Base-by-base conservation (phyloP, 2,329 filamentous ascomycete genomes). In the Pseudocercospora vitis region DNA sequence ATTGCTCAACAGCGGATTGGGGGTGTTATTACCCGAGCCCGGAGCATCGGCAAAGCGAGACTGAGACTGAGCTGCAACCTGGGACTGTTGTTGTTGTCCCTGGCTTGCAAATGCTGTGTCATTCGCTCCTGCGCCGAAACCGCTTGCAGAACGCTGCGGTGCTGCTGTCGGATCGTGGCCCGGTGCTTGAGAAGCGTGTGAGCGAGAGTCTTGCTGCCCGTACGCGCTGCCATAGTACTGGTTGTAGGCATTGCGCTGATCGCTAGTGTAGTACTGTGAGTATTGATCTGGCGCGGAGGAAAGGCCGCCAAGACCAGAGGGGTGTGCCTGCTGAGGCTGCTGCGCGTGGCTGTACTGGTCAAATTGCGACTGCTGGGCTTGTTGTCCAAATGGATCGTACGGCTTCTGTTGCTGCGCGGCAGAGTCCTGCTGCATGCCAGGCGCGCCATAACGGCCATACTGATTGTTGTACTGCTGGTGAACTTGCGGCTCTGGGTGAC, bases 1-100 rank as follows among this genome's bases (percentile, higher is more conserved):
- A 48, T 73, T 76, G 55, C 79, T 79, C 55, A 82, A 71, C 33
- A 86, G 80, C 23, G 91, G 91, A 75, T 95, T 94, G 29, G 92
- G 91, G 2, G 91, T 96, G 65, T 87, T 92, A 71, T 94, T 87
- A 39, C 91, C 92, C 70, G 90, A 96, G 76, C 87, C 90, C 66
- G 91, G 88, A 57, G 82, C 81, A 51, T 95, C 90, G 58, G 83
- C 81, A 66, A 86, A 86, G 63, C 86, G 87, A 70, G 84, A 88
- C 70, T 91, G 91, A 80, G 60, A 61, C 56, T 64, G 60, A 5
- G 29, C 28, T 21, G 19, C 21, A 14, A 31, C 23, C 29, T 55
- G 53, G 44, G 46, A 26, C n/a, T n/a, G n/a, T 21, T 48, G 40
- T 16, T 37, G 47, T 42, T 53, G 53, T 19, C 31, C 19, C 21